Conservation (phyloP, 2,329 filamentous ascomycete species). For the Endothia cerciana region DNA sequence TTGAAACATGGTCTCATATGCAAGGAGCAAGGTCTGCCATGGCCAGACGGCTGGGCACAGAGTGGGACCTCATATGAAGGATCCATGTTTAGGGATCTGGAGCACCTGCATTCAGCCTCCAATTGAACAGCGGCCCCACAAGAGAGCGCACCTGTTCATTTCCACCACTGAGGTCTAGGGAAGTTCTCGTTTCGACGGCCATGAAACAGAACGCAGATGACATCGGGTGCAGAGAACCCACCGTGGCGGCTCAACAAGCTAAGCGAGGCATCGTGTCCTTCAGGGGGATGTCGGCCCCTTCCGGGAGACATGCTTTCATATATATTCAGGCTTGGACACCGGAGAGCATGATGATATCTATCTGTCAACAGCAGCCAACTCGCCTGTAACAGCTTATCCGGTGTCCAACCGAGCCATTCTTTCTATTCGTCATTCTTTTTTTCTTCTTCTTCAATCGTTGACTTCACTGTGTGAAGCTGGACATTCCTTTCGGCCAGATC, state of each 20-base stretch:
- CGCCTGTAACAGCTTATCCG: conserved; percentile 5
- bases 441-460: neutral
- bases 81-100: neutral
- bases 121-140: conserved; percentile 6
- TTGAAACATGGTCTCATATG: neutral
- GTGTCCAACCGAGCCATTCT: conserved; percentile 15
- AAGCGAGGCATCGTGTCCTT: neutral
- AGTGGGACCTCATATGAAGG: neutral
- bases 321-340: conserved; percentile 4
- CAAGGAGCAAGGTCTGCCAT: neutral
- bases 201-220: conserved; percentile 15
- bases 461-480: conserved; percentile 23
- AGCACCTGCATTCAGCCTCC: conserved; percentile 12
- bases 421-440: conserved; percentile 10
- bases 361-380: neutral
- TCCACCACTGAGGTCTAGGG: conserved; percentile 10
- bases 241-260: conserved; percentile 1
- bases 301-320: neutral
- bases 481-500: neutral
- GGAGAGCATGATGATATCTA: neutral
- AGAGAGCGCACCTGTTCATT: neutral
- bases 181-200: conserved; percentile 10
- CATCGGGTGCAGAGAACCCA: neutral
- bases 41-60: neutral
- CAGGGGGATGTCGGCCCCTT: neutral